Base-by-base conservation (phyloP, 2,329 filamentous ascomycete species). In the Beauveria pseudobassiana region DNA sequence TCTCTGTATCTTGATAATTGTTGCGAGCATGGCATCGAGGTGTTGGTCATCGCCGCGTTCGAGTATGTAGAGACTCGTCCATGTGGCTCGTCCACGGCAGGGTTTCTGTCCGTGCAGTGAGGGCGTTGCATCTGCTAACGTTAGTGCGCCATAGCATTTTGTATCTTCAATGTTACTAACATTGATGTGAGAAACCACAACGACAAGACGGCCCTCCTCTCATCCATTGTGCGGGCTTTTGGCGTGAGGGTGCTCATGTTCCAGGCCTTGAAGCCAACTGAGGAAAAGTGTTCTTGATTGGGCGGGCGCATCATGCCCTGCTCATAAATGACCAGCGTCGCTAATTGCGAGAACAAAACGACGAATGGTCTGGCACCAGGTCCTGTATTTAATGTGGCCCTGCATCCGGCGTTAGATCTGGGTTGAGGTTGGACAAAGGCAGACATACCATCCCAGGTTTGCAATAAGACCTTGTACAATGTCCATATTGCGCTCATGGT, bases 51-150 rank as follows among this genome's bases (percentile, higher is more conserved):
- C 75, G 1, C 76, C 71, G 18, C 76, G 71, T 5, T 75, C 72
- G 0, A 88, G 71, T 1, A 76, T 65, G 5, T 1, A 87, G 72
- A 42, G 78, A 82, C 42, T 86, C 82, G 34, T 86, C 83, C 75
- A 87, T 79, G 57, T 85, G 78, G 1, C 78, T 65, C 0, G 79
- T 85, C 85, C 85, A 88, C 2, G 74, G 75, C 54, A 87, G 72
- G 2, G 77, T 67, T 58, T 86, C 82, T 55, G 78, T 74, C 51
- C 78, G 77, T 26, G 77, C 77, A 16, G 82, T 72, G 58, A 74
- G 78, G 3, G 68, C 72, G 53, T 73, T 69, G 61, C 70, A 69
- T 62, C 73, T 77, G 34, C 5, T 22, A 22, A 38, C 2, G 40
- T 66, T 4, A 69, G 69, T 52, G 60, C 10, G 16, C 12, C 8